Evolutionary conservation across 805 yeast genomes (phyloP).

Genomic region (Ogataea corticis): DNA sequence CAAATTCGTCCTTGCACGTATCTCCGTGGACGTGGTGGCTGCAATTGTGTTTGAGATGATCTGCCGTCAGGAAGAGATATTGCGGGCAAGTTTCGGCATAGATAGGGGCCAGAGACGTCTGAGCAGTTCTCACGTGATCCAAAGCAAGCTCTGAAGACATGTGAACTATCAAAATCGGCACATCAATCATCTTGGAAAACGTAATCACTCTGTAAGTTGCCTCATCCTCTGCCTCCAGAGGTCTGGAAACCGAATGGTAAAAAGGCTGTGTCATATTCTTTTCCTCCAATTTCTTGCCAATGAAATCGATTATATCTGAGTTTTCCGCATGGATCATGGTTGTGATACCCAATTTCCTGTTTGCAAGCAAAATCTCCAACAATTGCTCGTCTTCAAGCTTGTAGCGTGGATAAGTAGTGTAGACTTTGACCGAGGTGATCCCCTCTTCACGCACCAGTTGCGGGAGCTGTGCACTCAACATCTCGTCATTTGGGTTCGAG

Average conservation of each 20-base stretch:
- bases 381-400: constrained; percentile 43
- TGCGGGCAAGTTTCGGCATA: constrained; percentile 54
- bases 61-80: constrained; percentile 45
- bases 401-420: constrained; percentile 47
- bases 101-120: constrained; percentile 41
- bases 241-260: constrained; percentile 47
- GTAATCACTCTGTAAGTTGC: constrained; percentile 50
- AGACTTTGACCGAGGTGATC: constrained; percentile 42
- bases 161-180: constrained; percentile 49
- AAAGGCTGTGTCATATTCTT: constrained; percentile 41
- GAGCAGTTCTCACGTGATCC: constrained; percentile 43
- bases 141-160: constrained; percentile 46
- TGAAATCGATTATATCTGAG: constrained; percentile 41
- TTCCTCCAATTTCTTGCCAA: constrained; percentile 38
- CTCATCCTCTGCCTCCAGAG: constrained; percentile 47
- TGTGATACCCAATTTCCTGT: constrained; percentile 44
- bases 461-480: constrained; percentile 32
- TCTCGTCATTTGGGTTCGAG: constrained; percentile 23
- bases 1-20: constrained; percentile 35
- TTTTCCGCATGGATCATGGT: constrained; percentile 56
- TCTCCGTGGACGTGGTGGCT: constrained; percentile 25
- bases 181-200: constrained; percentile 43
- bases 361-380: constrained; percentile 39
- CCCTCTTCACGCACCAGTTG: constrained; percentile 37
- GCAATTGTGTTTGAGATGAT: constrained; percentile 32